phyloP scores from a whole-genome alignment of 208 protist species.

The Wallacemonas sp. region DNA sequence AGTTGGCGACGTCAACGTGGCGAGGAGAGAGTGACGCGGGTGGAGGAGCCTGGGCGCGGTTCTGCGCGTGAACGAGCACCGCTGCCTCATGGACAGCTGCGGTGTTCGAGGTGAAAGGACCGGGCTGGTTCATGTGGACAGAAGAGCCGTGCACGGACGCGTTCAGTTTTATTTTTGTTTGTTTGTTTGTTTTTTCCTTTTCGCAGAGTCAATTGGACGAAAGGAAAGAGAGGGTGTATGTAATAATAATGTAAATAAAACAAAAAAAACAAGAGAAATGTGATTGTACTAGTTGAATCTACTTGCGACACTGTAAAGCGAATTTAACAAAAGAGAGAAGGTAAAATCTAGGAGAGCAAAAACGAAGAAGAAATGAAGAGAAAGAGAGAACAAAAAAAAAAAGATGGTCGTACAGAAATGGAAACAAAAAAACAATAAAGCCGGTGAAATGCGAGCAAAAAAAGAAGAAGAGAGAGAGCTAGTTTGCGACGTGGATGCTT shows the following conservation, averaged over 20 bases:
- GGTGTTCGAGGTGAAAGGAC: too few species aligned
- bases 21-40: too few species aligned
- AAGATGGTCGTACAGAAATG: not conserved
- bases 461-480: constrained; percentile 11
- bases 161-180: not conserved
- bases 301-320: constrained; percentile 10
- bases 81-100: too few species aligned
- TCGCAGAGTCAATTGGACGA: not conserved
- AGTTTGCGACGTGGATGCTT: constrained; percentile 12
- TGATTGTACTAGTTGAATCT: not conserved
- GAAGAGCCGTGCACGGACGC: too few species aligned
- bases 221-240: too few species aligned
- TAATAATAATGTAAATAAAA: constrained; percentile 17
- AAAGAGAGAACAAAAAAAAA: constrained; percentile 14
- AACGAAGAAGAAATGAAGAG: constrained; percentile 17
- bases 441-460: too few species aligned
- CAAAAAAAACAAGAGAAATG: constrained; percentile 3
- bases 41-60: too few species aligned
- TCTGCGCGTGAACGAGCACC: too few species aligned
- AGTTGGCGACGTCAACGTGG: too few species aligned
- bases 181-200: not conserved
- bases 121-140: too few species aligned
- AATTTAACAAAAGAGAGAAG: constrained; percentile 11
- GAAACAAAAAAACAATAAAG: too few species aligned
- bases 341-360: not conserved